Percentiles rank a stretch among this genome's conserved stretches.
Conservation (phyloP, 1,284 basidiomycete species). For the Sphagnurus paluster region DNA sequence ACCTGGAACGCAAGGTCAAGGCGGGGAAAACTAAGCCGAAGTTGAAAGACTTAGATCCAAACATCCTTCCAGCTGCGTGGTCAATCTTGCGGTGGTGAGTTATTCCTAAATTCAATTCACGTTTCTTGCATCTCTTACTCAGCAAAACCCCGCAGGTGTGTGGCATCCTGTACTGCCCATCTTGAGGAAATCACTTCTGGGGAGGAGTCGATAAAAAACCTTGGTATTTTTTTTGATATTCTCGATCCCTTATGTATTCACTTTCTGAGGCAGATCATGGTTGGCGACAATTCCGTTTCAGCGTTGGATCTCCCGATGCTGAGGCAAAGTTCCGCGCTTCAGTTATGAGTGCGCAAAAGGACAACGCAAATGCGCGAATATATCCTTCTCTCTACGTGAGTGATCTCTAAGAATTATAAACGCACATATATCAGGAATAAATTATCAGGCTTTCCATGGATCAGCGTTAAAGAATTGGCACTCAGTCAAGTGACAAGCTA, state of each 20-base stretch:
- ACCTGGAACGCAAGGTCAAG: conserved; percentile 48
- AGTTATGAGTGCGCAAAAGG: conserved; percentile 34
- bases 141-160: too few relatives aligned
- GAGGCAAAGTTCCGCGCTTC: conserved; percentile 58
- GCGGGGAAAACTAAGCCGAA: conserved; percentile 49
- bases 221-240: conserved; percentile 36
- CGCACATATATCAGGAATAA: not conserved
- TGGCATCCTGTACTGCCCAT: conserved; percentile 66
- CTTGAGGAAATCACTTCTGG: conserved; percentile 55
- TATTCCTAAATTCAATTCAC: not conserved
- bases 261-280: conserved; percentile 31
- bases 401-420: not conserved
- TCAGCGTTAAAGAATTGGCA: conserved; percentile 64
- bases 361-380: conserved; percentile 36
- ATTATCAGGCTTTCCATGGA: conserved; percentile 58
- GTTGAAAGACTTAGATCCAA: conserved; percentile 47
- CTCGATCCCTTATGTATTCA: conserved; percentile 1
- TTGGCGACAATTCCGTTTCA: conserved; percentile 64
- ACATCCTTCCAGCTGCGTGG: conserved; percentile 57
- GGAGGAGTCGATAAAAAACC: conserved; percentile 48
- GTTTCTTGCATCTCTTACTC: not conserved
- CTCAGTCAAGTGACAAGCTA: conserved; percentile 42
- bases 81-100: conserved; percentile 56
- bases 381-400: conserved; percentile 60
- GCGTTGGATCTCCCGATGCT: conserved; percentile 63